Percentiles rank a stretch among this genome's conserved stretches.
Evolutionary conservation across 148 eudicot genomes (phyloP).

Genomic region (Persicaria maculosa): DNA sequence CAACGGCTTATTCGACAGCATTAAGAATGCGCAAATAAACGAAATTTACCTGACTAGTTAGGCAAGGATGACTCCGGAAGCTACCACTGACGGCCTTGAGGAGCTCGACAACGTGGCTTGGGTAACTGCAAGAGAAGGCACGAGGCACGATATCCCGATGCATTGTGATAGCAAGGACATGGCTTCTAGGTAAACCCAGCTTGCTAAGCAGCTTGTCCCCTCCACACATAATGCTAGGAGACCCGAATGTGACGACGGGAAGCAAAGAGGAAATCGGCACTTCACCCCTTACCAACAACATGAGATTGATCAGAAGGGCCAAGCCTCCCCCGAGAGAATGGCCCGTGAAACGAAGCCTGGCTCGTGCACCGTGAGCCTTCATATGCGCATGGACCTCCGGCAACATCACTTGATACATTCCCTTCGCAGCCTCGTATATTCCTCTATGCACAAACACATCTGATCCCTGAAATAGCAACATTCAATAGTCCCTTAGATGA

Average conservation of each 20-base stretch:
- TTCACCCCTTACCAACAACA: constrained; percentile 73
- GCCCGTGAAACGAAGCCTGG: constrained; percentile 86
- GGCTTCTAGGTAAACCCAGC: constrained; percentile 73
- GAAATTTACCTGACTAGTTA: constrained; percentile 54
- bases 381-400: constrained; percentile 72
- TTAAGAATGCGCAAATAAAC: neutral
- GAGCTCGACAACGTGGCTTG: constrained; percentile 77
- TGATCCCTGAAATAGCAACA: constrained; percentile 42
- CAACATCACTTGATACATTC: constrained; percentile 83
- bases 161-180: constrained; percentile 78
- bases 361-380: constrained; percentile 54
- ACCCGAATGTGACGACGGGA: constrained; percentile 81
- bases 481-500: neutral
- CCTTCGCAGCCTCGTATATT: constrained; percentile 97
- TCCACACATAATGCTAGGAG: constrained; percentile 95
- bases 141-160: constrained; percentile 97
- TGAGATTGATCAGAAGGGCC: constrained; percentile 71
- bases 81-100: constrained; percentile 84
- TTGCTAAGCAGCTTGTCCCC: constrained; percentile 66
- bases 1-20: neutral
- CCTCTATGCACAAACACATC: constrained; percentile 93
- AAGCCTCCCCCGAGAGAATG: constrained; percentile 98
- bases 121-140: constrained; percentile 91
- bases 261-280: constrained; percentile 70
- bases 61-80: constrained; percentile 86